Evolutionary conservation across 2,329 filamentous ascomycete species (phyloP).

Genomic region (Colletotrichum tofieldiae): DNA sequence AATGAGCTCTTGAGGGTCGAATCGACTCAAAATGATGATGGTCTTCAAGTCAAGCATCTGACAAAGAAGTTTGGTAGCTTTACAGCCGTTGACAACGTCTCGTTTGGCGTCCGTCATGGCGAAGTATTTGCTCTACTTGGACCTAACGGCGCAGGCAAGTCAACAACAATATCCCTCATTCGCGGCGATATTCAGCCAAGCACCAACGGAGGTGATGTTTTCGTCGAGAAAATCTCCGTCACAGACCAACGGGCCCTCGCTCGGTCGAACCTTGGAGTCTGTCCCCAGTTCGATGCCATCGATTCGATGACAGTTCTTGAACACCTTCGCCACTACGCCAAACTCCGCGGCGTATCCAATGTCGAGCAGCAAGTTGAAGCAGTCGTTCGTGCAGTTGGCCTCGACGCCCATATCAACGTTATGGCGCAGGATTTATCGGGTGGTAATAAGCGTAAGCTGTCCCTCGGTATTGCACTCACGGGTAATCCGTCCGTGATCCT

Average conservation of each 20-base stretch:
- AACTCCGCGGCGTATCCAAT: constrained; percentile 83
- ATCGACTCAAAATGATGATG: constrained; percentile 62
- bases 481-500: constrained; percentile 91
- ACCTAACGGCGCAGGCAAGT: constrained; percentile 93
- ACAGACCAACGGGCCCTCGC: constrained; percentile 80
- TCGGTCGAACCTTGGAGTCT: constrained; percentile 86
- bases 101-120: constrained; percentile 83
- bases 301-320: constrained; percentile 92
- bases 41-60: constrained; percentile 82
- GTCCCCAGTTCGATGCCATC: constrained; percentile 89
- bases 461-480: constrained; percentile 90
- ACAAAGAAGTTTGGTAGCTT: constrained; percentile 85
- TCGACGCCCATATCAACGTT: constrained; percentile 78
- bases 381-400: constrained; percentile 84
- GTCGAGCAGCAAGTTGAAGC: constrained; percentile 83
- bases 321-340: constrained; percentile 90
- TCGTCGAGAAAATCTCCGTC: constrained; percentile 84
- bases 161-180: constrained; percentile 89
- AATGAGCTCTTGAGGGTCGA: constrained; percentile 76
- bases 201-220: constrained; percentile 80
- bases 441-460: constrained; percentile 93
- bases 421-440: constrained; percentile 88
- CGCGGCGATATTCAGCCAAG: constrained; percentile 86
- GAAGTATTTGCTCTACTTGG: constrained; percentile 93
- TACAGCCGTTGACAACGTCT: constrained; percentile 89